Evolutionary conservation across 2,329 filamentous ascomycete species (phyloP).

Genomic region (Ascochyta lentis): DNA sequence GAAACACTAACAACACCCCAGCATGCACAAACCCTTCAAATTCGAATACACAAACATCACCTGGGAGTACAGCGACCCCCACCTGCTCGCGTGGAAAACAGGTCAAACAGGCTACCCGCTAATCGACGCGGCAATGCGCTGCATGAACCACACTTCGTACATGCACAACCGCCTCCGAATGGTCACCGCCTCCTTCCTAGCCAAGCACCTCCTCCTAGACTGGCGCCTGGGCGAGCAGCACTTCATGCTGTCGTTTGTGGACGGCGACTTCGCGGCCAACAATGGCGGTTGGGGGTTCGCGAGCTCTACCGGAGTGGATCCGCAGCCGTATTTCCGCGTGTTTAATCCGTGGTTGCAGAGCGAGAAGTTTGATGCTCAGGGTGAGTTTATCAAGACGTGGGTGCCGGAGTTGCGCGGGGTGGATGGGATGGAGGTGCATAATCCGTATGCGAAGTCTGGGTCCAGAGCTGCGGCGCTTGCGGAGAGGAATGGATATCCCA

Average conservation of each 20-base stretch:
- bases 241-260: conserved; percentile 58
- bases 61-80: conserved; percentile 67
- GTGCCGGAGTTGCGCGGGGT: conserved; percentile 74
- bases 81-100: conserved; percentile 72
- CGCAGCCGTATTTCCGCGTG: conserved; percentile 88
- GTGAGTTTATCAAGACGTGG: conserved; percentile 83
- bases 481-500: conserved; percentile 74
- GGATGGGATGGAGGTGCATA: conserved; percentile 75
- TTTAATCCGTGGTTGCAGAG: conserved; percentile 87
- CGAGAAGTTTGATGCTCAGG: conserved; percentile 82
- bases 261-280: conserved; percentile 58
- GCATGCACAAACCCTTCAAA: conserved; percentile 81
- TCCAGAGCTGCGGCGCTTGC: conserved; percentile 59
- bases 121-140: conserved; percentile 61
- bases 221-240: conserved; percentile 60
- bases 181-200: conserved; percentile 58
- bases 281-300: conserved; percentile 72
- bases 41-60: conserved; percentile 81
- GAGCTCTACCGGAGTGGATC: conserved; percentile 76
- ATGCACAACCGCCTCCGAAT: conserved; percentile 62
- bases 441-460: conserved; percentile 73
- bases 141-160: conserved; percentile 56
- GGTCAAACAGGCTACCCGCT: conserved; percentile 55
- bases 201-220: conserved; percentile 58
- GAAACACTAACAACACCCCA: conserved; percentile 23